A percentile compares a stretch with the other conserved stretches of the same genome.
These are phyloP conservation scores for Phialemonium atrogriseum DNA, from an alignment of 2,329 filamentous ascomycete genomes.

Conservation along the genomic window DNA sequence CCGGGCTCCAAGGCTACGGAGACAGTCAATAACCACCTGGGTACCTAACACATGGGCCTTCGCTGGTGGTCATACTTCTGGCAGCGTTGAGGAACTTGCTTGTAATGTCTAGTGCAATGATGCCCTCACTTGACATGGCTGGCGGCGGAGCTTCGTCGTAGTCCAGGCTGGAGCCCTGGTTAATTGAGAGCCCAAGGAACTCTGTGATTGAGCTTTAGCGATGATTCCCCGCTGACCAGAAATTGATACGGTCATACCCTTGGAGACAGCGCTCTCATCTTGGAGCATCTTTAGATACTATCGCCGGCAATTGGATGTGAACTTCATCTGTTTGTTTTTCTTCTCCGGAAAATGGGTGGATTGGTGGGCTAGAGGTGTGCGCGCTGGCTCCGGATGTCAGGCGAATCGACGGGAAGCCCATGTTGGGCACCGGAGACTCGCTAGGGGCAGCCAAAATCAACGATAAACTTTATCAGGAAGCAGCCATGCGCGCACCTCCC, in stretches of 20 bases:
- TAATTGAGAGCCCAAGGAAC: conserved; percentile 6
- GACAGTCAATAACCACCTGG: conserved; percentile 12
- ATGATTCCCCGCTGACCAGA: not conserved
- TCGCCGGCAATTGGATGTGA: no score
- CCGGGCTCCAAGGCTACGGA: conserved; percentile 63
- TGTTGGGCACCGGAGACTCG: no score
- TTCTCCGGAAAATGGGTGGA: no score
- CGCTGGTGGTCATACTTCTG: conserved; percentile 41
- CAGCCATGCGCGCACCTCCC: no score
- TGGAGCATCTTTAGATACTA: conserved; percentile 5
- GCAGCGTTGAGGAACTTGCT: conserved; percentile 44
- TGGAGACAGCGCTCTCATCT: conserved; percentile 9
- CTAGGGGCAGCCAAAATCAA: no score
- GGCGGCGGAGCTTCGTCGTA: conserved; percentile 25
- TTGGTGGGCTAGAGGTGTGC: no score
- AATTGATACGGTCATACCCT: not conserved
- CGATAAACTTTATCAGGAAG: no score
- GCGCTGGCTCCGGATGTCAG: no score
- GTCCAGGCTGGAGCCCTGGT: conserved; percentile 17
- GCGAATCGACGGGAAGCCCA: no score
- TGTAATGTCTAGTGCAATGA: conserved; percentile 52
- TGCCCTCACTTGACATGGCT: conserved; percentile 34
- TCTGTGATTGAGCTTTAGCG: not conserved
- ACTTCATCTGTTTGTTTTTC: no score
- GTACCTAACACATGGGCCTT: no score